A percentile compares a stretch with the other conserved stretches of the same genome.
Evolutionary conservation across 2,329 filamentous ascomycete species (phyloP).

Genomic region (Penicillium fuscoglaucum): DNA sequence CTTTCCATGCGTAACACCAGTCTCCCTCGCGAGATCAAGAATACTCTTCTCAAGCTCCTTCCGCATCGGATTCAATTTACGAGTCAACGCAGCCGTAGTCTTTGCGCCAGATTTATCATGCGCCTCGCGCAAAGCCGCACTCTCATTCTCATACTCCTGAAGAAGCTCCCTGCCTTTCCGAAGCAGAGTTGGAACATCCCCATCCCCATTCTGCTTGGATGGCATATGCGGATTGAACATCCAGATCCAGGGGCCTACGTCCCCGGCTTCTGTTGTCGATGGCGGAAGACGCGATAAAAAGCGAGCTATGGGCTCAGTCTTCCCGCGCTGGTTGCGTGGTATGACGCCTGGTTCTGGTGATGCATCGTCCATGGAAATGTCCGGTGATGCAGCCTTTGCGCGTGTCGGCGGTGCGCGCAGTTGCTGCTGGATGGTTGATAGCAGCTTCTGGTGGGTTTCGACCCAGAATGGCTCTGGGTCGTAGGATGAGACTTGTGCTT

Average conservation of each 20-base stretch:
- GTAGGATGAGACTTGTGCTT: conserved; percentile 54
- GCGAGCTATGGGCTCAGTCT: conserved; percentile 61
- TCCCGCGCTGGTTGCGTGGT: conserved; percentile 17
- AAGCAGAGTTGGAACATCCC: conserved; percentile 52
- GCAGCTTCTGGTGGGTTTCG: conserved; percentile 29
- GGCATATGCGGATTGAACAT: conserved; percentile 61
- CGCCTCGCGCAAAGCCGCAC: conserved; percentile 53
- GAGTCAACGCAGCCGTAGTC: conserved; percentile 34
- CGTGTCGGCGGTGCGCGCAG: background rate
- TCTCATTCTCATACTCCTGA: conserved; percentile 48
- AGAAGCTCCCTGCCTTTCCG: conserved; percentile 58
- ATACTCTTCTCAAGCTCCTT: conserved; percentile 56
- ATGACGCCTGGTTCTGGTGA: background rate
- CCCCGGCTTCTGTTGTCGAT: conserved; percentile 54
- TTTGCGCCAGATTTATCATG: conserved; percentile 44
- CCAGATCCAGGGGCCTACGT: conserved; percentile 67
- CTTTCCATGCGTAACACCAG: conserved; percentile 65
- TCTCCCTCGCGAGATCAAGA: conserved; percentile 59
- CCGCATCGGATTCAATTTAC: conserved; percentile 45
- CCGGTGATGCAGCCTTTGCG: background rate
- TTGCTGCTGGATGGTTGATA: conserved; percentile 37
- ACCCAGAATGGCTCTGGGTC: conserved; percentile 55
- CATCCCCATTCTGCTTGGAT: conserved; percentile 42
- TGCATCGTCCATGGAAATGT: conserved; percentile 3
- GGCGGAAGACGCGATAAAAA: conserved; percentile 72